These are phyloP conservation scores for Citropsis articulata DNA, from an alignment of 345 rosid species.

Conservation along the genomic window DNA sequence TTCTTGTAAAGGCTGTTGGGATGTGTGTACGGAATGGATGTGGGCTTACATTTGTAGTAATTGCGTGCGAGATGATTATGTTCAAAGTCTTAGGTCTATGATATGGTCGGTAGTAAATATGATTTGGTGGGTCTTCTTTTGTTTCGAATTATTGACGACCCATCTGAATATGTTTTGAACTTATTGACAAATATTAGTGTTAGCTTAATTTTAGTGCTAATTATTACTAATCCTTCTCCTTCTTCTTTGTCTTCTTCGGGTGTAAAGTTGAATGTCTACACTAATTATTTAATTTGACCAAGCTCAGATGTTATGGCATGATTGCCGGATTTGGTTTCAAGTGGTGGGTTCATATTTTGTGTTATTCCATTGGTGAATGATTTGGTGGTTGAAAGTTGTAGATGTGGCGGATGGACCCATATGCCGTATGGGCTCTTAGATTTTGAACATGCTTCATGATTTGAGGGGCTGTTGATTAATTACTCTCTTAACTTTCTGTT, in stretches of 20 bases:
- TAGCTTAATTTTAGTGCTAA: conserved; percentile 12
- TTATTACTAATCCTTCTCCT: not conserved
- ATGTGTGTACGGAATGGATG: conserved; percentile 15
- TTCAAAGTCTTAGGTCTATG: conserved; percentile 28
- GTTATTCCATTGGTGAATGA: not conserved
- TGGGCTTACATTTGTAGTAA: conserved; percentile 3
- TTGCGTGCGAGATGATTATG: conserved; percentile 2
- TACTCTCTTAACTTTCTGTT: not conserved
- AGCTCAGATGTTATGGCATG: not conserved
- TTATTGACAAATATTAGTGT: conserved; percentile 22
- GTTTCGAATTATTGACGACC: conserved; percentile 43
- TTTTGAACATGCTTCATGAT: conserved; percentile 3
- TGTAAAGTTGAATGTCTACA: not conserved
- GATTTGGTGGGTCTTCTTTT: conserved; percentile 49
- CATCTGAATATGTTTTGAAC: conserved; percentile 15
- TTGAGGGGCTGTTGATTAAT: not conserved
- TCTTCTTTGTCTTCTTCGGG: not conserved
- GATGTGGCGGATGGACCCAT: conserved; percentile 2
- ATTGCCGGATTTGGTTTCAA: not conserved
- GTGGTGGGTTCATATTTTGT: not conserved
- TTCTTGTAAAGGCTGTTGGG: not conserved
- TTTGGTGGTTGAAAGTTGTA: not conserved
- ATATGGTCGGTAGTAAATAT: conserved; percentile 36
- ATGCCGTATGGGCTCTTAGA: not conserved
- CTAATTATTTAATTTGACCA: conserved; percentile 2